Conservation (phyloP, 2,329 filamentous ascomycete genomes). For the Microsporum canis region DNA sequence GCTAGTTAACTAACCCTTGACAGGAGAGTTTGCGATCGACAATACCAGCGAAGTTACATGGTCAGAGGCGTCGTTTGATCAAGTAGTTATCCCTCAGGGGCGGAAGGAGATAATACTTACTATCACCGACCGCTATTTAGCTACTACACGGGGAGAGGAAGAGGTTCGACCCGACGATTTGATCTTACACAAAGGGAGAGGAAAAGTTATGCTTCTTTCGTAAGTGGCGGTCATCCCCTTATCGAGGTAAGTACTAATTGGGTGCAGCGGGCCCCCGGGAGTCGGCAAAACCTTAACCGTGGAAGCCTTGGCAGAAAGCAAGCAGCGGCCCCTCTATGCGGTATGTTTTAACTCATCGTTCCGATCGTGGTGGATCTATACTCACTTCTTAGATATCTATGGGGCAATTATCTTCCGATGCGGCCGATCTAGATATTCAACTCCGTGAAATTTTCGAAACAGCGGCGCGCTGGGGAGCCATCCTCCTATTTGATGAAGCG, state of each 20-base stretch:
- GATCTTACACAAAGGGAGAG: neutral
- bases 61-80: neutral
- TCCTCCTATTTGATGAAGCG: slow-evolving; percentile 15
- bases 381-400: slow-evolving; percentile 6
- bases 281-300: slow-evolving; percentile 28
- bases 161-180: neutral
- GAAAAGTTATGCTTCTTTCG: neutral
- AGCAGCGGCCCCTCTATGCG: neutral
- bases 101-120: neutral
- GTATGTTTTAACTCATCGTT: neutral
- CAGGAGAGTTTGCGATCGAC: neutral
- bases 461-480: slow-evolving; percentile 11
- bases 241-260: neutral
- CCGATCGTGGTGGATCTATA: neutral
- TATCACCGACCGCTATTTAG: neutral
- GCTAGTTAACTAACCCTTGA: neutral
- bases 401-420: slow-evolving; percentile 7
- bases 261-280: slow-evolving; percentile 15
- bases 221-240: neutral
- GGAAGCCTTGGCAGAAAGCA: slow-evolving; percentile 15
- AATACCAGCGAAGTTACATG: neutral
- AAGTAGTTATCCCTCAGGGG: neutral
- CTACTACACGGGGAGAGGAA: neutral
- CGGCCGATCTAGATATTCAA: slow-evolving; percentile 6
- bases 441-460: slow-evolving; percentile 7